These are phyloP conservation scores for Schizothecium vesticola DNA, from an alignment of 495 filamentous ascomycete species.

Conservation along the genomic window DNA sequence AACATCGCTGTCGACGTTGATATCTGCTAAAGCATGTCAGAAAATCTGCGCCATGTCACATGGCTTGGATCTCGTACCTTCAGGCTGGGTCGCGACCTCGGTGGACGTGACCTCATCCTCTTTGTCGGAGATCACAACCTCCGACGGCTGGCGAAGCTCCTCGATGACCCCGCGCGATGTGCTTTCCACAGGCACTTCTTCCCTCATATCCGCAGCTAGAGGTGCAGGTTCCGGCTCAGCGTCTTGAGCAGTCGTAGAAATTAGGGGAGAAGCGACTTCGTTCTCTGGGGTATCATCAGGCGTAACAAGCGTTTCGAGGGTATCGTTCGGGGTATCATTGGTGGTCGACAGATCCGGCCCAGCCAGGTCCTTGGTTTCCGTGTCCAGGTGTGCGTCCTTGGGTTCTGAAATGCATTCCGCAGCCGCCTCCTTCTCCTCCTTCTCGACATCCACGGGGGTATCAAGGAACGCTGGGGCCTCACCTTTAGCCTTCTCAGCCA, in stretches of 20 bases:
- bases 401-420: conserved; percentile 31
- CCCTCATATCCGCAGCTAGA: neutral
- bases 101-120: neutral
- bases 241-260: neutral
- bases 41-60: neutral
- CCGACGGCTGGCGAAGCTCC: neutral
- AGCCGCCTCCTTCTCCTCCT: conserved; percentile 21
- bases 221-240: neutral
- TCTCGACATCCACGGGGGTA: conserved; percentile 26
- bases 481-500: conserved; percentile 33
- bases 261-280: conserved; percentile 4
- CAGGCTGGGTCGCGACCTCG: neutral
- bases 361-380: conserved; percentile 14
- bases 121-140: neutral
- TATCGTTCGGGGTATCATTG: conserved; percentile 12
- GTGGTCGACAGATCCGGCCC: conserved; percentile 1
- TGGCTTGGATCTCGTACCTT: neutral
- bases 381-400: conserved; percentile 23
- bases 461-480: conserved; percentile 34
- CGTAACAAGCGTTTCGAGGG: conserved; percentile 2
- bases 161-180: neutral
- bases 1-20: neutral
- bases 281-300: conserved; percentile 12
- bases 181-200: neutral
- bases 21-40: neutral